Conservation (phyloP, 2,329 filamentous ascomycete species). For the Rhytidhysteron rufulum region DNA sequence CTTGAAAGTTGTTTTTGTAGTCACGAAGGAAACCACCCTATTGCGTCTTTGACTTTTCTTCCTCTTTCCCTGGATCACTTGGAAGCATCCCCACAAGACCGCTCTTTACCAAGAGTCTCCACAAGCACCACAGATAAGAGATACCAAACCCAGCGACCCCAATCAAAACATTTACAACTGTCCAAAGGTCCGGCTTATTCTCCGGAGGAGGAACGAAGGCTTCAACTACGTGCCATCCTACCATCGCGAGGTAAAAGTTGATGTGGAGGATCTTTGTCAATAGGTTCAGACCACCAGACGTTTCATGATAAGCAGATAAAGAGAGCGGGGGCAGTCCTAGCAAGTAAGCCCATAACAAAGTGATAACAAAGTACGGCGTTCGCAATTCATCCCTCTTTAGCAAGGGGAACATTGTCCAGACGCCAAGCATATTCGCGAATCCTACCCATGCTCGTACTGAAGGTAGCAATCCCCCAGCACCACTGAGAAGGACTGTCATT, state of each 20-base stretch:
- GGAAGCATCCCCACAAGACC: constrained; percentile 37
- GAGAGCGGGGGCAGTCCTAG: constrained; percentile 80
- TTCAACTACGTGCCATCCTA: constrained; percentile 76
- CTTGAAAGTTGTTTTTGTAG: constrained; percentile 2
- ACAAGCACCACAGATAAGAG: constrained; percentile 89
- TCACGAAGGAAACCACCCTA: constrained; percentile 14
- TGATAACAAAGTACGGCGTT: constrained; percentile 80
- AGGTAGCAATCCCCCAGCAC: constrained; percentile 71
- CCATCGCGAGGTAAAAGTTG: constrained; percentile 73
- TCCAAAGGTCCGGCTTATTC: constrained; percentile 88
- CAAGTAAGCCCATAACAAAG: constrained; percentile 85
- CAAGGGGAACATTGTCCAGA: constrained; percentile 92
- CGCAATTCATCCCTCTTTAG: constrained; percentile 78
- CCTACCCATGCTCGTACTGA: constrained; percentile 84
- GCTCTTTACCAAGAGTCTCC: constrained; percentile 61
- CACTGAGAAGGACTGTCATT: constrained; percentile 83
- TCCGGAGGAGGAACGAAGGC: constrained; percentile 63
- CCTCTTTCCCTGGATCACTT: constrained; percentile 3
- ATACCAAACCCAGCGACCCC: constrained; percentile 81
- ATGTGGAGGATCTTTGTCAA: constrained; percentile 69
- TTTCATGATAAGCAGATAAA: constrained; percentile 61
- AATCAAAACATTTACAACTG: constrained; percentile 82
- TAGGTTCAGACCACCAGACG: constrained; percentile 43
- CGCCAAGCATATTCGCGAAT: constrained; percentile 86
- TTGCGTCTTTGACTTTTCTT: constrained; percentile 37